phyloP scores from a whole-genome alignment of 2,329 filamentous ascomycete genomes.

The Orbilia quercus region DNA sequence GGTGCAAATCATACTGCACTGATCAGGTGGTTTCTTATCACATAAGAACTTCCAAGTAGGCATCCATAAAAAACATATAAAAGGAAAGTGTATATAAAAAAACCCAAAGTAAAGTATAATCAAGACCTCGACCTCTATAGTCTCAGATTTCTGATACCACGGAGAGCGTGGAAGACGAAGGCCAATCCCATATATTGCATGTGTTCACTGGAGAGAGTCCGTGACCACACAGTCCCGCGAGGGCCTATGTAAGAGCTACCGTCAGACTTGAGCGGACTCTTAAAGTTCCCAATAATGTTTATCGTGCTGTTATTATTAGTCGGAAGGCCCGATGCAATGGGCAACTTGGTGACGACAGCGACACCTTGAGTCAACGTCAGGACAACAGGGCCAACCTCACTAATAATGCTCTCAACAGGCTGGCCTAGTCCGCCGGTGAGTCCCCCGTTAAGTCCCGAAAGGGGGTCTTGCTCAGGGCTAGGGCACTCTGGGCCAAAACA shows the following conservation, averaged over 20 bases:
- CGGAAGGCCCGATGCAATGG: conserved; percentile 5
- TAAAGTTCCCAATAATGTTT: conserved; percentile 23
- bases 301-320: neutral
- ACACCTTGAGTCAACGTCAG: conserved; percentile 36
- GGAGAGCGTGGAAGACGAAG: conserved; percentile 15
- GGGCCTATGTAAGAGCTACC: conserved; percentile 7
- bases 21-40: neutral
- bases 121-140: conserved; percentile 9
- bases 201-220: conserved; percentile 16
- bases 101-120: neutral
- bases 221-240: conserved; percentile 10
- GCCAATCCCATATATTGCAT: conserved; percentile 28
- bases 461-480: neutral
- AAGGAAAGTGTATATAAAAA: neutral
- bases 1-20: neutral
- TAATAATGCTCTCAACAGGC: conserved; percentile 8
- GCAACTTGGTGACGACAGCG: conserved; percentile 23
- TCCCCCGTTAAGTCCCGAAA: neutral
- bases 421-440: neutral
- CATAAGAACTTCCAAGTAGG: neutral
- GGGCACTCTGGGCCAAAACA: conserved; percentile 13
- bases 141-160: conserved; percentile 5
- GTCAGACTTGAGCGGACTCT: conserved; percentile 20
- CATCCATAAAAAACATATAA: neutral
- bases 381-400: conserved; percentile 2